Evolutionary conservation across 257 asterid genomes (phyloP), one percentile per base, ranked within the genome.

Genomic region (Leonotis leonurus): DNA sequence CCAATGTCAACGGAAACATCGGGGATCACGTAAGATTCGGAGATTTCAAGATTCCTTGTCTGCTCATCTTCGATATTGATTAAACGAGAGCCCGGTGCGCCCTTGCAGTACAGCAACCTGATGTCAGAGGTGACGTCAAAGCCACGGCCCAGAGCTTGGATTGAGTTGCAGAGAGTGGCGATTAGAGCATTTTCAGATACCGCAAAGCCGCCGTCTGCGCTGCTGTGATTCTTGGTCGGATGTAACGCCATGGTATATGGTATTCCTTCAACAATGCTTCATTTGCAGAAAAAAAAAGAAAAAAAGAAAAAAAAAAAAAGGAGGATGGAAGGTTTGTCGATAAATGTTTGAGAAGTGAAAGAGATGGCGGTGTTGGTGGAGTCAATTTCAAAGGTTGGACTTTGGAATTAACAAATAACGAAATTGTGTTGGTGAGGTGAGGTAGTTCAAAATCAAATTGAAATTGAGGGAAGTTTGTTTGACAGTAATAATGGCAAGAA

Each of bases 301-400:
- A 74, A 59, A n/a, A n/a, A n/a, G n/a, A n/a, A n/a, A n/a, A n/a
- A n/a, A n/a, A n/a, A n/a, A n/a, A n/a, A n/a, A n/a, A n/a, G n/a
- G 78, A 69, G 76, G 18, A 50, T 69, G 76, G 29, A 50, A 71
- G 33, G 50, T 75, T 70, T 45, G 8, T 32, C 30, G 53, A 49
- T 46, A 6, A 56, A 70, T 50, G 25, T 65, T 45, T 59, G 63
- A 45, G 57, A 25, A 21, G 32, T 16, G 45, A n/a, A 55, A 62
- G 78, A 60, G 49, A 33, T 25, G 75, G 77, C 67, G 78, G 74
- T 71, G 75, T 73, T 69, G 80, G 79, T 69, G 84, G 50, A 67
- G 96, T 88, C 95, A n/a, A n/a, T n/a, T n/a, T n/a, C n/a, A 91
- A 84, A 83, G 85, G 80, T 88, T 86, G 80, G 98, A 91, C 96